Conservation (phyloP, 2,329 filamentous ascomycete species). For the Penicillium vulpinum region DNA sequence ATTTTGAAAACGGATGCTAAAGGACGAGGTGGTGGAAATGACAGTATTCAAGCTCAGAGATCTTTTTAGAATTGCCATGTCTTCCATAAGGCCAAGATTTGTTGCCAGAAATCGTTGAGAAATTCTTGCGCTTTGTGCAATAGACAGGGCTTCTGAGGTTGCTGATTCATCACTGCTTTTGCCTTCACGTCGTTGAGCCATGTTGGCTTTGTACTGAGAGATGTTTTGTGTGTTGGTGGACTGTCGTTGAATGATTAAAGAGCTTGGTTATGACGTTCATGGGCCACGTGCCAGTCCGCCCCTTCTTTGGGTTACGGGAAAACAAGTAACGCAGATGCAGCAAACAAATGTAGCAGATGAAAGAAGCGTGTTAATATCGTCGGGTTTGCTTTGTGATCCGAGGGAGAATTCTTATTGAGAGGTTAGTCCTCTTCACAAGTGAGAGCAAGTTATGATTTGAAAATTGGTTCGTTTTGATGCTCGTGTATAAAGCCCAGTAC, state of each 20-base stretch:
- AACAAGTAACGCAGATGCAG: too few species aligned
- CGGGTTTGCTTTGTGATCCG: too few species aligned
- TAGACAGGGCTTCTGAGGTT: background rate
- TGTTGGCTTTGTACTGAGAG: background rate
- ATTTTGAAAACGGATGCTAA: background rate
- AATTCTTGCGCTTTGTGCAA: background rate
- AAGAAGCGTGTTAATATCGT: background rate
- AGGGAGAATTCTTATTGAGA: background rate
- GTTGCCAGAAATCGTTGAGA: background rate
- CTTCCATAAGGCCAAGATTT: background rate
- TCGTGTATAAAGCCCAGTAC: background rate
- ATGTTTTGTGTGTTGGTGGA: too few species aligned
- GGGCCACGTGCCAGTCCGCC: too few species aligned
- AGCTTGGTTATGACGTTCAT: too few species aligned
- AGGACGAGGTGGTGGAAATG: conserved; percentile 9
- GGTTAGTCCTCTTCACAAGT: too few species aligned
- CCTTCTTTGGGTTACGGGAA: too few species aligned
- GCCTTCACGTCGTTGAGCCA: background rate
- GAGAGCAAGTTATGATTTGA: background rate
- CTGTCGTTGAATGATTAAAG: too few species aligned
- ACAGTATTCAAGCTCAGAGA: conserved; percentile 4
- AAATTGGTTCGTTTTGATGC: background rate
- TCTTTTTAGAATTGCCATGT: background rate
- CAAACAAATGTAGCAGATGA: too few species aligned
- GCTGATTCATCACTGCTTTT: background rate